Evolutionary conservation across 2,329 filamentous ascomycete genomes (phyloP).

Genomic region (Curvularia spicifera): DNA sequence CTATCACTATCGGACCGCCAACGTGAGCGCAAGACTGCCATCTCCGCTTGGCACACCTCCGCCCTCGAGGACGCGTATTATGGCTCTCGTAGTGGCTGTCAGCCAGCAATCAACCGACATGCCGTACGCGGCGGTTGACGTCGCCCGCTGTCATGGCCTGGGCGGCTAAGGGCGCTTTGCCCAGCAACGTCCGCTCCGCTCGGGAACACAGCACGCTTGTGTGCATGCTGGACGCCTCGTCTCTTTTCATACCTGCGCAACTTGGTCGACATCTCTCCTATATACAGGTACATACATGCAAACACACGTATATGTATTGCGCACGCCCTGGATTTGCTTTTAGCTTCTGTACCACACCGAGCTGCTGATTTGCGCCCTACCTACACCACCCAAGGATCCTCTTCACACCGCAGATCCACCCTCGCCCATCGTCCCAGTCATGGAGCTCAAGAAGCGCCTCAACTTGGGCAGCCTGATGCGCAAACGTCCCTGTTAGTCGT

Average conservation of each 20-base stretch:
- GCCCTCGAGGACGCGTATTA: slow-evolving; percentile 13
- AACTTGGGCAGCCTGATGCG: slow-evolving; percentile 47
- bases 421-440: slow-evolving; percentile 24
- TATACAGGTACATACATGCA: not conserved
- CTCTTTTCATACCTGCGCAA: not conserved
- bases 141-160: slow-evolving; percentile 27
- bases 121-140: slow-evolving; percentile 35
- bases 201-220: not conserved
- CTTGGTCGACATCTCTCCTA: not conserved
- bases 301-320: not conserved
- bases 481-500: slow-evolving; percentile 37
- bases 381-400: not conserved
- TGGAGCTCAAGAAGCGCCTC: slow-evolving; percentile 51
- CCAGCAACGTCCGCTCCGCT: slow-evolving; percentile 10
- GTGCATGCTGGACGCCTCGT: slow-evolving; percentile 13
- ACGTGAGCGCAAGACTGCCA: not conserved
- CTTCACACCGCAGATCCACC: slow-evolving; percentile 3
- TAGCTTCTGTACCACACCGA: not conserved
- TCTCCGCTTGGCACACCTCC: slow-evolving; percentile 9
- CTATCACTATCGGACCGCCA: slow-evolving; percentile 1
- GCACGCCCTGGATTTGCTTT: not conserved
- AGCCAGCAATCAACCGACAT: not conserved
- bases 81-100: not conserved
- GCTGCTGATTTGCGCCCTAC: slow-evolving; percentile 1
- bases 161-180: slow-evolving; percentile 22